Conservation (phyloP, 78 protist species). For the Dictyostelium purpureum region DNA sequence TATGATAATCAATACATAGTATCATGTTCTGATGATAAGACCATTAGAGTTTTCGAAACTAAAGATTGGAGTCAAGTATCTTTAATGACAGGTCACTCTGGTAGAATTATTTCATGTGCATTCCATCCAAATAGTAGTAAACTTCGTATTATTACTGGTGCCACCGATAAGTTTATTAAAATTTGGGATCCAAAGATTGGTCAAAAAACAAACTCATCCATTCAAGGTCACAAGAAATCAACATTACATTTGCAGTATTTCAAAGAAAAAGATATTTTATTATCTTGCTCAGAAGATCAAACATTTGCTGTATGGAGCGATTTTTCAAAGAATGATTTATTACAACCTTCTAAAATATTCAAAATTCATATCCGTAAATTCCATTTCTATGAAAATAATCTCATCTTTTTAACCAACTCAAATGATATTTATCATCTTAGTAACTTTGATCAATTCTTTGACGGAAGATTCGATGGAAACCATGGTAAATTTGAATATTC, state of each 20-base stretch:
- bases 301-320: constrained; percentile 17
- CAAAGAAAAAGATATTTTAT: neutral
- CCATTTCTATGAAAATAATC: no score
- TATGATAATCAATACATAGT: constrained; percentile 32
- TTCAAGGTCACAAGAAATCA: constrained; percentile 53
- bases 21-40: constrained; percentile 77
- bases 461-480: no score
- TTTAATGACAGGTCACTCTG: constrained; percentile 75
- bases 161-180: constrained; percentile 63
- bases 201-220: neutral
- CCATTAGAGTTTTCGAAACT: constrained; percentile 29
- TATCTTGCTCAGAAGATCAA: constrained; percentile 48
- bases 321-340: constrained; percentile 21
- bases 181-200: constrained; percentile 75
- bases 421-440: no score
- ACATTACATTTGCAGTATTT: constrained; percentile 1
- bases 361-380: no score
- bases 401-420: no score
- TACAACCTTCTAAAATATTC: no score
- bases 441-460: no score
- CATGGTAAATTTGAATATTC: no score
- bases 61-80: constrained; percentile 64
- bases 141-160: constrained; percentile 32
- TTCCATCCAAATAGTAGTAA: constrained; percentile 35
- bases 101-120: constrained; percentile 54